Percentiles rank a stretch among this genome's conserved stretches.
phyloP scores from a whole-genome alignment of 2,329 filamentous ascomycete genomes.

The Bertia moriformis region DNA sequence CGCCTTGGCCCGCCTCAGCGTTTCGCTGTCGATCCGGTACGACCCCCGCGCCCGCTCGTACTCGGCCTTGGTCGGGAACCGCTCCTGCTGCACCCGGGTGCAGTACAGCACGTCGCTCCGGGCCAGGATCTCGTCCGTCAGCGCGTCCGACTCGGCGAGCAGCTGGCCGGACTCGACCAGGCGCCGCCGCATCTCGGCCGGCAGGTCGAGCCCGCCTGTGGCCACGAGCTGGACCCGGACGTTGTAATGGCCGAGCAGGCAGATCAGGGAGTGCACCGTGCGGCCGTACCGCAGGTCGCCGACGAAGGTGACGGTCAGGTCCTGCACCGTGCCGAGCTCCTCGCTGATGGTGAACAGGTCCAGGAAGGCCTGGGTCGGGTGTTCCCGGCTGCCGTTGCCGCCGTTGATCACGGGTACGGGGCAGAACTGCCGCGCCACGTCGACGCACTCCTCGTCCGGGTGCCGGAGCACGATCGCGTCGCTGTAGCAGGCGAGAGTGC shows the following conservation, averaged over 20 bases:
- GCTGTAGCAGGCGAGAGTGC: slow-evolving; percentile 84
- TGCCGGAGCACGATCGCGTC: slow-evolving; percentile 95
- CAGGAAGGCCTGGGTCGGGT: slow-evolving; percentile 92
- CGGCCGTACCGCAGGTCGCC: slow-evolving; percentile 88
- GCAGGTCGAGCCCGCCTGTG: slow-evolving; percentile 65
- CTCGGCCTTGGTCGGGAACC: slow-evolving; percentile 63
- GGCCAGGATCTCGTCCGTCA: slow-evolving; percentile 77
- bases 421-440: slow-evolving; percentile 73
- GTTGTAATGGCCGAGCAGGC: slow-evolving; percentile 88
- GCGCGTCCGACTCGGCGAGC: slow-evolving; percentile 55
- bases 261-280: slow-evolving; percentile 86
- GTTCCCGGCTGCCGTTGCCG: slow-evolving; percentile 88
- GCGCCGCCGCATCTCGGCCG: slow-evolving; percentile 57
- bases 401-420: slow-evolving; percentile 91
- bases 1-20: slow-evolving; percentile 78
- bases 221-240: slow-evolving; percentile 86
- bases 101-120: slow-evolving; percentile 89
- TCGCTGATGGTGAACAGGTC: slow-evolving; percentile 98
- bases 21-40: slow-evolving; percentile 79
- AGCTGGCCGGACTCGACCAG: slow-evolving; percentile 65
- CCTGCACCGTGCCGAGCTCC: slow-evolving; percentile 88
- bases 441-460: slow-evolving; percentile 66
- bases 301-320: slow-evolving; percentile 86
- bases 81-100: slow-evolving; percentile 90
- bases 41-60: slow-evolving; percentile 81